Evolutionary conservation across 345 rosid species (phyloP), one percentile per base, ranked within the genome.

Genomic region (Geranium rotundifolium): DNA sequence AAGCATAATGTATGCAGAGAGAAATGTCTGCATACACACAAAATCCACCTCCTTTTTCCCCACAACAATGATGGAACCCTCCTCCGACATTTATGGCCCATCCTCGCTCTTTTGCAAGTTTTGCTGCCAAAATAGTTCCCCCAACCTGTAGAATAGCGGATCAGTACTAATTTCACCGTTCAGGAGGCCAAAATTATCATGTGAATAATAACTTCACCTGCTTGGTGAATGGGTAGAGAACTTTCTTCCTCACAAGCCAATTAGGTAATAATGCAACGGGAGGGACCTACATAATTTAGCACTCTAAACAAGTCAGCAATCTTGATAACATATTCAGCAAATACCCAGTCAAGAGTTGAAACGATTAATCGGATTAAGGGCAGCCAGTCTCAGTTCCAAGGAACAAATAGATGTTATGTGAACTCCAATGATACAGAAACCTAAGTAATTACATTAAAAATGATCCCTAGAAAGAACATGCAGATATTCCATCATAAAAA

Each of bases 61-160:
- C 81, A 68, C 79, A 85, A 73, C 98, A 92, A 71, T 92, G 98
- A 84, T 92, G 98, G 73, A 92, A 92, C 65, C 98, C 98, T 71
- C 97, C 98, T 59, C 98, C 98, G 12, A 92, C 72, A 71, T 92
- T 92, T 61, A 92, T 83, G 30, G 98, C 95, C 97, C 98, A 92
- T 69, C 96, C 95, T 68, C 69, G 88, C 69, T 92, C 91, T 67
- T 70, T 78, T 4, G 97, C 98, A 20, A 92, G 88, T 71, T 85
- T 92, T 46, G 88, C 96, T 7, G 97, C 97, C 74, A 92, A 68
- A 66, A 89, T 76, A 46, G 97, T 90, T 62, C 98, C 98, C 67
- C 98, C 98, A 31, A 84, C 96, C 98, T 92, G 73, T 31, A 63
- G 67, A 56, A 54, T 17, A 58, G 54, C 56, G 29, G 41, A 34